phyloP scores from a whole-genome alignment of 257 asterid species.

The Ilex aquifolium region DNA sequence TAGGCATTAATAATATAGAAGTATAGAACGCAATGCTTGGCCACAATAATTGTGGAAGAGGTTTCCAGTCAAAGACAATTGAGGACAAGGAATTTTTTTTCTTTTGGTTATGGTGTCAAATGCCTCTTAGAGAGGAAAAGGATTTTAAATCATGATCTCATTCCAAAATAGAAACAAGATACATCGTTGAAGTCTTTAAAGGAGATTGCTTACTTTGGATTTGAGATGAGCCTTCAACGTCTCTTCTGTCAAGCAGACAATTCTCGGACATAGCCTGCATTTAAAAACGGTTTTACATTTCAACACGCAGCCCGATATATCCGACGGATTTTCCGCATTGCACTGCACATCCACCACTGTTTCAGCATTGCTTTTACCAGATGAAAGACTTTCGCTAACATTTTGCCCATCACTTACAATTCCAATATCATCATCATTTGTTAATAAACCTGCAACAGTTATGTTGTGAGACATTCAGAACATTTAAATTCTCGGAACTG shows the following conservation, averaged over 20 bases:
- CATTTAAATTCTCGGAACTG: slow-evolving; percentile 9
- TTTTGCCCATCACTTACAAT: slow-evolving; percentile 25
- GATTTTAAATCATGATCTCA: too few species aligned
- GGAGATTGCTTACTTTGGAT: slow-evolving; percentile 61
- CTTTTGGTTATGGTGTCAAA: too few species aligned
- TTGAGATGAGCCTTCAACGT: slow-evolving; percentile 66
- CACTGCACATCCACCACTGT: slow-evolving; percentile 18
- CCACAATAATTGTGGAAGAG: too few species aligned
- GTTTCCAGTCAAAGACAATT: too few species aligned
- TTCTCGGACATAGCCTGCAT: slow-evolving; percentile 86
- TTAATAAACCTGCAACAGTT: slow-evolving; percentile 50
- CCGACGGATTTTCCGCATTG: slow-evolving; percentile 19
- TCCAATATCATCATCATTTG: slow-evolving; percentile 62
- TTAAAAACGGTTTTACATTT: slow-evolving; percentile 84
- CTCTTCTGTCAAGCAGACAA: slow-evolving; percentile 79
- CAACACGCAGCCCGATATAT: slow-evolving; percentile 40
- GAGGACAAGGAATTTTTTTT: too few species aligned
- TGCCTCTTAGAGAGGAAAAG: too few species aligned
- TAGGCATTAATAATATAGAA: too few species aligned
- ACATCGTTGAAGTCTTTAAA: too few species aligned
- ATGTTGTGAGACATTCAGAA: slow-evolving; percentile 1
- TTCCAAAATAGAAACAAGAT: too few species aligned
- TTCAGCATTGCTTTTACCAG: slow-evolving; percentile 21
- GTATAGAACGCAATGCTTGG: too few species aligned
- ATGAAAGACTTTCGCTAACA: slow-evolving; percentile 24